Evolutionary conservation across 768 basidiomycete genomes (phyloP), one percentile per base, ranked within the genome.

Genomic region (Rhizopogon vulgaris): DNA sequence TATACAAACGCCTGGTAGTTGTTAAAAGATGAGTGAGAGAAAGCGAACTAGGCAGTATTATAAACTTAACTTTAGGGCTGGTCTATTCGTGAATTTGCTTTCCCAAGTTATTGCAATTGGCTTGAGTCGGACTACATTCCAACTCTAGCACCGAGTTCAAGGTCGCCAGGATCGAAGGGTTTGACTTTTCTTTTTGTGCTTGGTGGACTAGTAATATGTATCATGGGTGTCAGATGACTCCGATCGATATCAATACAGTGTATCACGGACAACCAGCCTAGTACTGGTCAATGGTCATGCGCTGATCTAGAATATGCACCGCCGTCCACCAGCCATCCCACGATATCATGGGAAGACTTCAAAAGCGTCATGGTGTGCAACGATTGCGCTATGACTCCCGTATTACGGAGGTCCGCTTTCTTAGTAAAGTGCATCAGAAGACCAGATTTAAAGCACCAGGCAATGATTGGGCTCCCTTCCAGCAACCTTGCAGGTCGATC

Each of bases 11-110:
- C 76, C 83, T 77, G 71, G 57, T 11, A 70, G 71, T 77, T 82
- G 83, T 83, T 82, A 83, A 83, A 84, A 83, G 79, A 82, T 82
- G 72, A 64, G 39, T 48, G 63, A 52, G 1, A 38, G 3, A 7
- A 52, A 15, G 11, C 25, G 10, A 36, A 22, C 15, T 5, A 24
- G 27, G 15, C 1, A 15, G 40, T 55, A 62, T 64, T 57, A 48
- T 22, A 32, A 48, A 11, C 3, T 5, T 2, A 3, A 43, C 43
- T 74, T 81, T 72, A 80, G 80, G 80, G 80, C 67, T 55, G 76
- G 78, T 56, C 38, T 28, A 1, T 56, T 43, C 32, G 28, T 37
- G 8, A 32, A 4, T 22, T 22, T 1, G 22, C 22, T 22, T 22
- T 22, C 22, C 22, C 22, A 22, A 22, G 22, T 22, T 22, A 22